Percentiles rank a stretch among this genome's conserved stretches.
phyloP scores from a whole-genome alignment of 1,139 yeast species.

The Pichia sp. region DNA sequence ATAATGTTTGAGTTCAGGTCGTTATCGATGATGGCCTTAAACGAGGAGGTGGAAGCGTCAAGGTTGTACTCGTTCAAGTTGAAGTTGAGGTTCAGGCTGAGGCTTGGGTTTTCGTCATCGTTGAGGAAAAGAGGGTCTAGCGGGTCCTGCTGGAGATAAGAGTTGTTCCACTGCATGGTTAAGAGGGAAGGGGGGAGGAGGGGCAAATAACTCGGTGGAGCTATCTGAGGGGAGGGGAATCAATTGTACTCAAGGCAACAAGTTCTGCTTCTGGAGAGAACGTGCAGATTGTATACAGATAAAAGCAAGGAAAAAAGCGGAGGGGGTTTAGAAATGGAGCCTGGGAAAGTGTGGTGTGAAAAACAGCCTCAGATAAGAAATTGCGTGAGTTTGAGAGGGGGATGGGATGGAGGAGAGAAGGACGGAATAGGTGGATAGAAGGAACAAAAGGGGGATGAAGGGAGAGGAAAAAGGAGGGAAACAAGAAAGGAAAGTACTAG shows the following conservation, averaged over 20 bases:
- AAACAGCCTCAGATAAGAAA: too few relatives aligned
- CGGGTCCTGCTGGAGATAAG: not conserved
- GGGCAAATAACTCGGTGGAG: too few relatives aligned
- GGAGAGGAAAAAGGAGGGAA: not conserved
- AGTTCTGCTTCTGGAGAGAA: too few relatives aligned
- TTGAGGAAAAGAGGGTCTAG: constrained; percentile 4
- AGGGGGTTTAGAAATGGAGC: too few relatives aligned
- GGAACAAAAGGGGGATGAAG: not conserved
- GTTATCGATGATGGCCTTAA: not conserved
- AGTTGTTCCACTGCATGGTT: constrained; percentile 9
- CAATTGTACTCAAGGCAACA: not conserved
- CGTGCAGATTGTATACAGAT: too few relatives aligned
- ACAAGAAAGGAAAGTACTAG: not conserved
- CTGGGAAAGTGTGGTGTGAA: too few relatives aligned
- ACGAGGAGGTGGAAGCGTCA: not conserved
- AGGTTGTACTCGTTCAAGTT: not conserved
- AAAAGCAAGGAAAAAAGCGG: not conserved
- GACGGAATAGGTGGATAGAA: not conserved
- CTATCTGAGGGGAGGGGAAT: not conserved
- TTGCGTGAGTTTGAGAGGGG: not conserved
- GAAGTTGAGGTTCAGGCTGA: not conserved
- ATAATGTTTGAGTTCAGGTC: not conserved
- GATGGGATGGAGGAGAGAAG: not conserved
- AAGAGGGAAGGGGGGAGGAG: not conserved
- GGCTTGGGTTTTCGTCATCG: not conserved